phyloP scores from a whole-genome alignment of 768 basidiomycete species.

The Agrocybe pediades region DNA sequence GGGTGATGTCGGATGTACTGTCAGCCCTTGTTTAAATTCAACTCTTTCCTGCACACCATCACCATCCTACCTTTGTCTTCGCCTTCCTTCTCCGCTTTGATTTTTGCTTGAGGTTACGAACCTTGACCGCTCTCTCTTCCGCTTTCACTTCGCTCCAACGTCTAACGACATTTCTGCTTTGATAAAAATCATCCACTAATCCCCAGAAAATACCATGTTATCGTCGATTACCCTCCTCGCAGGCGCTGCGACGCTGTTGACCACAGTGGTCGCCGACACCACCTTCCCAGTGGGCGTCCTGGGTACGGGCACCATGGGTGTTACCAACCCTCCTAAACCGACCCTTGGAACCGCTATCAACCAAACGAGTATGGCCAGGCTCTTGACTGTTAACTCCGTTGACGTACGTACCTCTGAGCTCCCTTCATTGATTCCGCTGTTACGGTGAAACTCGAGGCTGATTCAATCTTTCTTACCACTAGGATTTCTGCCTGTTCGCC shows the following conservation, averaged over 20 bases:
- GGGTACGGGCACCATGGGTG: slow-evolving; percentile 42
- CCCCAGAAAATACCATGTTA: background rate
- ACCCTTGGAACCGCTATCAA: slow-evolving; percentile 41
- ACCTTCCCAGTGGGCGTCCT: slow-evolving; percentile 36
- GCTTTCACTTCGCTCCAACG: background rate
- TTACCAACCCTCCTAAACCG: slow-evolving; percentile 40
- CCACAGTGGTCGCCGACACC: background rate
- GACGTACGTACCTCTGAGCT: slow-evolving; percentile 27
- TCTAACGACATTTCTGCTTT: no score
- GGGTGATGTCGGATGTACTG: no score
- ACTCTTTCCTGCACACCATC: background rate
- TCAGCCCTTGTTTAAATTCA: background rate
- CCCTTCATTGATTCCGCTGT: background rate
- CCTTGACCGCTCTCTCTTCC: background rate
- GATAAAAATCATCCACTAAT: background rate
- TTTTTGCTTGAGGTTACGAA: background rate
- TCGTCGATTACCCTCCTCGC: background rate
- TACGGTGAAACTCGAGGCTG: background rate
- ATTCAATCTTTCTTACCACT: background rate
- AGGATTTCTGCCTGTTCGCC: slow-evolving; percentile 47
- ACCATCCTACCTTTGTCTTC: no score
- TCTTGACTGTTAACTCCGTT: slow-evolving; percentile 40
- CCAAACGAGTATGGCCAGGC: slow-evolving; percentile 40
- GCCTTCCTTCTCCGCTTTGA: background rate
- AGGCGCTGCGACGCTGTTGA: background rate